Conservation (phyloP, 257 asterid genomes). For the Fraxinus anomala region DNA sequence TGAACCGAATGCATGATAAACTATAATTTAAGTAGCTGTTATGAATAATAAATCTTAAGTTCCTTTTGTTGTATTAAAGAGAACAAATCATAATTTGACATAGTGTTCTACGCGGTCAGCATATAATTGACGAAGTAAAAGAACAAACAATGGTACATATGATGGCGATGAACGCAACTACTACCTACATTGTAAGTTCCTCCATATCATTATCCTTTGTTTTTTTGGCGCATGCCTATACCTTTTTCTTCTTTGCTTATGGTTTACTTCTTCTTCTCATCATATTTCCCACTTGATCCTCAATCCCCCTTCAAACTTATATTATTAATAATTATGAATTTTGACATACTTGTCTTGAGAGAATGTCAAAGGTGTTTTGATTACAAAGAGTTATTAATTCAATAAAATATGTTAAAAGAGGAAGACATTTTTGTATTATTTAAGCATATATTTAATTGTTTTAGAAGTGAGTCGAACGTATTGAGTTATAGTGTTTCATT, state of each 20-base stretch:
- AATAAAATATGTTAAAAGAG: too few relatives aligned
- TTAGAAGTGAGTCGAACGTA: too few relatives aligned
- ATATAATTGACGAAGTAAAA: neutral
- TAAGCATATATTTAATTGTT: too few relatives aligned
- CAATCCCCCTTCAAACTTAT: neutral
- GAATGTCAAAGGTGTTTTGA: too few relatives aligned
- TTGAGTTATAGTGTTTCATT: too few relatives aligned
- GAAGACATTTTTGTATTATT: too few relatives aligned
- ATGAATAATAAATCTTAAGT: too few relatives aligned
- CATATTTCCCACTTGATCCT: conserved; percentile 21
- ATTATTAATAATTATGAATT: conserved; percentile 1
- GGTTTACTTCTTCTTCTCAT: conserved; percentile 29
- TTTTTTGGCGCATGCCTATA: conserved; percentile 5
- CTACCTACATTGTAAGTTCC: conserved; percentile 22
- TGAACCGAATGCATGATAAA: too few relatives aligned
- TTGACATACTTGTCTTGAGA: neutral
- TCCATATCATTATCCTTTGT: neutral
- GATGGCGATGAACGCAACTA: neutral
- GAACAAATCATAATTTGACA: neutral
- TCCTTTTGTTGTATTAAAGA: too few relatives aligned
- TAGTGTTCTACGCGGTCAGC: neutral
- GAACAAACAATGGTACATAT: neutral
- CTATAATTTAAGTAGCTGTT: too few relatives aligned
- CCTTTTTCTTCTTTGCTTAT: conserved; percentile 30
- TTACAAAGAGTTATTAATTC: too few relatives aligned